Evolutionary conservation across 2,329 filamentous ascomycete species (phyloP).

Genomic region (Diaporthe ampelina): DNA sequence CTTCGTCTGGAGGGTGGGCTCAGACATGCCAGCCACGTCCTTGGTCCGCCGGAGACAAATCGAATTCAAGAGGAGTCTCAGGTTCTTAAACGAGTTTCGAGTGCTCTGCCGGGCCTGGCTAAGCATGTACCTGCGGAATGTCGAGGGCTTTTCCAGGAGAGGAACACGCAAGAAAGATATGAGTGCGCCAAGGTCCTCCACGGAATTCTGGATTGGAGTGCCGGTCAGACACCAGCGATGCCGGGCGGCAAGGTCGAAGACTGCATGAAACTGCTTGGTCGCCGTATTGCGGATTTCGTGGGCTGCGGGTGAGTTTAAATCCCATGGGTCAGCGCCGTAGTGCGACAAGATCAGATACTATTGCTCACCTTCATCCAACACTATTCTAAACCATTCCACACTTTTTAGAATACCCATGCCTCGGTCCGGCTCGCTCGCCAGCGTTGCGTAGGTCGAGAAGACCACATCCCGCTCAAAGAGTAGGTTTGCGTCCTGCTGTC

Average conservation of each 20-base stretch:
- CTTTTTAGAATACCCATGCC: slow-evolving; percentile 49
- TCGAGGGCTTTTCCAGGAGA: slow-evolving; percentile 56
- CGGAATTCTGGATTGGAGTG: slow-evolving; percentile 67
- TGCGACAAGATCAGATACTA: neutral
- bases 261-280: slow-evolving; percentile 60
- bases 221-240: slow-evolving; percentile 67
- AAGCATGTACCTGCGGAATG: slow-evolving; percentile 60
- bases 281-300: slow-evolving; percentile 64
- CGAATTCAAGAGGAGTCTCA: slow-evolving; percentile 53
- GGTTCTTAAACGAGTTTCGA: slow-evolving; percentile 47
- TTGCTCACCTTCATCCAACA: slow-evolving; percentile 60
- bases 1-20: neutral
- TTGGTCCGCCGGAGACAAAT: slow-evolving; percentile 59
- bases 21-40: slow-evolving; percentile 50
- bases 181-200: slow-evolving; percentile 66
- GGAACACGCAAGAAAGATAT: slow-evolving; percentile 61
- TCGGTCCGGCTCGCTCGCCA: slow-evolving; percentile 52
- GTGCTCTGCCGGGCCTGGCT: slow-evolving; percentile 53
- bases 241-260: slow-evolving; percentile 56
- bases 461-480: slow-evolving; percentile 57
- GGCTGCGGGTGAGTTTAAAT: slow-evolving; percentile 49
- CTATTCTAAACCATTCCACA: slow-evolving; percentile 57
- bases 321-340: neutral
- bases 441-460: slow-evolving; percentile 63
- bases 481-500: slow-evolving; percentile 43